Base-by-base conservation (phyloP, 2,329 filamentous ascomycete genomes). In the Talaromyces albobiverticillius region DNA sequence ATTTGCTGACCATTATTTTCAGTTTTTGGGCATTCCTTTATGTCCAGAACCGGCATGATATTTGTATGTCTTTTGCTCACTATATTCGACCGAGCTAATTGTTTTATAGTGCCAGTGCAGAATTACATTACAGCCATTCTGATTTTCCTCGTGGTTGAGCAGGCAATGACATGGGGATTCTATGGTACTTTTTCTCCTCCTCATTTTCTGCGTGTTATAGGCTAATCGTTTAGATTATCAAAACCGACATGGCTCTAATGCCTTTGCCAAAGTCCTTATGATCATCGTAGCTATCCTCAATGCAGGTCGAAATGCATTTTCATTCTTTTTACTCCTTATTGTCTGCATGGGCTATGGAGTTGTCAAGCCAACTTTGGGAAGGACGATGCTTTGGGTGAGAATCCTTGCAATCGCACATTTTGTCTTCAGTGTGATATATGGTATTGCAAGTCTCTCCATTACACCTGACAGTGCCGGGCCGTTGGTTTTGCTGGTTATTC, bases 291-390 rank as follows among this genome's bases (percentile, higher is more conserved):
- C 91, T 34, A 81, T 97, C 22, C 80, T 99, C 42, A 97, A 96
- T 68, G 94, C 94, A 4, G 92, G 87, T 53, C 84, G 94, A 60
- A 99, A 97, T 73, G 96, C 93, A 0, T 97, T 99, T 71, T 96
- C 93, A 0, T 99, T 99, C 79, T 99, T 99, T 79, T 79, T 99
- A 47, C 82, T 99, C 8, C 85, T 99, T 51, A 97, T 99, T 62
- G 94, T 99, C 29, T 99, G 94, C 72, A 99, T 99, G 94, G 94
- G 94, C 29, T 99, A 99, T 65, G 94, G 94, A 63, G 95, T 99
- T 22, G 95, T 99, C 61, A 97, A 97, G 75, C 89, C 87, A 2
- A 90, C 88, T 2, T 82, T 99, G 4, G 94, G 94, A 55, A 89
- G 87, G 65, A 92, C 91, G 11, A 99, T 99, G 94, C 84, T 93